Evolutionary conservation across 495 filamentous ascomycete genomes (phyloP).

Genomic region (Penicillium psychrofluorescens): DNA sequence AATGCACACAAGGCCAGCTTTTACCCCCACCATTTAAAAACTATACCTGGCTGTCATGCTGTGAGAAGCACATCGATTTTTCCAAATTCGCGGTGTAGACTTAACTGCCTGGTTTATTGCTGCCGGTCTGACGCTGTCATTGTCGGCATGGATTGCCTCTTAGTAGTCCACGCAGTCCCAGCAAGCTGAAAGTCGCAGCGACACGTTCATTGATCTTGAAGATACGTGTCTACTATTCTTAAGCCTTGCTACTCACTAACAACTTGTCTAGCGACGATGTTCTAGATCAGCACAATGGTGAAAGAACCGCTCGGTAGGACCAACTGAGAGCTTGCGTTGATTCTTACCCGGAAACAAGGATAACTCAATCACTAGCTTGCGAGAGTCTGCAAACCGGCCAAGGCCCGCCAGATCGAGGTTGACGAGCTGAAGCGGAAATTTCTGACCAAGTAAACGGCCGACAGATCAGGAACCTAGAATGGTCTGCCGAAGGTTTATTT

Average conservation of each 20-base stretch:
- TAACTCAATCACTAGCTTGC: conserved; percentile 69
- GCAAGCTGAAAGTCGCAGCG: conserved; percentile 36
- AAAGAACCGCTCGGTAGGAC: conserved; percentile 55
- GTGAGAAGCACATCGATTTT: no score
- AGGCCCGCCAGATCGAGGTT: conserved; percentile 65
- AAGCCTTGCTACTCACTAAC: conserved; percentile 17
- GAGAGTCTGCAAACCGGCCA: conserved; percentile 68
- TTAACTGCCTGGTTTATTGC: no score
- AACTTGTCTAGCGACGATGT: conserved; percentile 54
- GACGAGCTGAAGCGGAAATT: conserved; percentile 55
- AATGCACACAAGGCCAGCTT: no score
- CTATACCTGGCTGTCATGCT: no score
- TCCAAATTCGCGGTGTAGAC: no score
- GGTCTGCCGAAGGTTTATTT: conserved; percentile 44
- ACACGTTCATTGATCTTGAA: conserved; percentile 54
- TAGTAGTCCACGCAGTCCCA: conserved; percentile 41
- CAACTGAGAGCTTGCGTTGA: conserved; percentile 64
- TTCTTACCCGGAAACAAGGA: conserved; percentile 72
- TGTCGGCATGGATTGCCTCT: no score
- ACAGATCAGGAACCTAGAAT: conserved; percentile 53
- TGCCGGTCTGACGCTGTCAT: no score
- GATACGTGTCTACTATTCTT: conserved; percentile 14
- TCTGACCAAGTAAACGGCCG: conserved; percentile 52
- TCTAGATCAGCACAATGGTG: conserved; percentile 34
- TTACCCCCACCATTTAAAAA: no score